phyloP scores from a whole-genome alignment of 176 grass and related monocot species.

The Aegilops speltoides region DNA sequence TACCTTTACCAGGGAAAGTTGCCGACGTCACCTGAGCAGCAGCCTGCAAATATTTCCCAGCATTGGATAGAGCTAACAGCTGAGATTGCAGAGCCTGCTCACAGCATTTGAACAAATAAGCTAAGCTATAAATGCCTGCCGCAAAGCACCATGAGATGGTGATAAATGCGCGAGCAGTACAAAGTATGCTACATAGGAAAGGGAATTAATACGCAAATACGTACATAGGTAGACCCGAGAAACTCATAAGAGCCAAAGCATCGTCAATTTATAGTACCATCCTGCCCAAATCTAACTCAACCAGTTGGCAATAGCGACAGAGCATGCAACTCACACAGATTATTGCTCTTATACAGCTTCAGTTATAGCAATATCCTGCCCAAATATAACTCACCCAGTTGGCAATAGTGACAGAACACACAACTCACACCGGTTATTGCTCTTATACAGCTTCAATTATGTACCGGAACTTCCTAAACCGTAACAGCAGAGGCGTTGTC shows the following conservation, averaged over 20 bases:
- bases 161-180: background rate
- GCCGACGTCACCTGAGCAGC: conserved; percentile 4
- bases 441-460: background rate
- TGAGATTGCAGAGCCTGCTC: conserved; percentile 28
- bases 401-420: background rate
- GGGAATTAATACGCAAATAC: background rate
- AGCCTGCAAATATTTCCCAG: conserved; percentile 26
- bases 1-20: conserved; percentile 40
- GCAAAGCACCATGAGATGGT: background rate
- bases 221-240: background rate
- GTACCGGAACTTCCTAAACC: background rate
- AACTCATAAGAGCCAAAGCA: background rate
- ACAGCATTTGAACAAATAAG: conserved; percentile 9
- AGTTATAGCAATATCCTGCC: background rate
- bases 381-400: background rate
- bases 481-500: background rate
- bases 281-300: background rate
- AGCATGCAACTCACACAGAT: background rate
- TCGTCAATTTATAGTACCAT: background rate
- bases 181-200: background rate
- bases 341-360: background rate
- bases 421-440: background rate
- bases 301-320: background rate
- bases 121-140: background rate
- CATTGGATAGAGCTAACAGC: conserved; percentile 11